phyloP scores from a whole-genome alignment of 305 asterid species.

The Rubia peregrina region DNA sequence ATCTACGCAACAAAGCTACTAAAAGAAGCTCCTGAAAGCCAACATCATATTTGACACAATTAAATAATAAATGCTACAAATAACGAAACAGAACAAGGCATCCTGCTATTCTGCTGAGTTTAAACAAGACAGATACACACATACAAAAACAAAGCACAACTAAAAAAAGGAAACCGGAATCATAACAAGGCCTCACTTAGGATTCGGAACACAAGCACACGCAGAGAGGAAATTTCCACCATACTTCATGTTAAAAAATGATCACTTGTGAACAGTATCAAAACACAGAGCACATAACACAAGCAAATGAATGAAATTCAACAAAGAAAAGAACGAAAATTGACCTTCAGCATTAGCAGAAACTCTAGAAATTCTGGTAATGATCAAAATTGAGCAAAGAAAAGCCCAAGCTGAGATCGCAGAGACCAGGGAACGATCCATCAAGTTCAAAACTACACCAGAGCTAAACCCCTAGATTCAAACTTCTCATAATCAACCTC shows the following conservation, averaged over 20 bases:
- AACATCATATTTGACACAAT: neutral
- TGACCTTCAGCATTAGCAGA: constrained; percentile 67
- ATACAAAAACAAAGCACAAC: neutral
- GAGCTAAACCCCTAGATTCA: constrained; percentile 17
- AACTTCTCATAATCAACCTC: constrained; percentile 11
- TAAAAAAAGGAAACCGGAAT: neutral
- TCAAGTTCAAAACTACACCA: constrained; percentile 15
- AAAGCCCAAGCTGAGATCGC: constrained; percentile 34
- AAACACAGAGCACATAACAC: constrained; percentile 8
- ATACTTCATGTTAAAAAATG: neutral
- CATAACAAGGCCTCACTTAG: neutral
- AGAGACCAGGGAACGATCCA: constrained; percentile 45
- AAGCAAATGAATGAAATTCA: constrained; percentile 13
- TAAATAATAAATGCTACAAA: neutral
- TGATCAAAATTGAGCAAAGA: constrained; percentile 37
- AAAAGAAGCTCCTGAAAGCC: neutral
- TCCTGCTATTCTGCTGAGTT: neutral
- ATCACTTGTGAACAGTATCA: neutral
- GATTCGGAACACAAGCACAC: neutral
- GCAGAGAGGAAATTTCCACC: neutral
- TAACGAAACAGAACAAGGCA: neutral
- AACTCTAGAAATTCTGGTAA: constrained; percentile 36
- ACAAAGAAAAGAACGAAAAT: constrained; percentile 8
- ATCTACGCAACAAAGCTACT: neutral
- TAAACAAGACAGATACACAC: neutral